phyloP scores from a whole-genome alignment of 2,329 filamentous ascomycete species.

The Fusarium decemcellulare region DNA sequence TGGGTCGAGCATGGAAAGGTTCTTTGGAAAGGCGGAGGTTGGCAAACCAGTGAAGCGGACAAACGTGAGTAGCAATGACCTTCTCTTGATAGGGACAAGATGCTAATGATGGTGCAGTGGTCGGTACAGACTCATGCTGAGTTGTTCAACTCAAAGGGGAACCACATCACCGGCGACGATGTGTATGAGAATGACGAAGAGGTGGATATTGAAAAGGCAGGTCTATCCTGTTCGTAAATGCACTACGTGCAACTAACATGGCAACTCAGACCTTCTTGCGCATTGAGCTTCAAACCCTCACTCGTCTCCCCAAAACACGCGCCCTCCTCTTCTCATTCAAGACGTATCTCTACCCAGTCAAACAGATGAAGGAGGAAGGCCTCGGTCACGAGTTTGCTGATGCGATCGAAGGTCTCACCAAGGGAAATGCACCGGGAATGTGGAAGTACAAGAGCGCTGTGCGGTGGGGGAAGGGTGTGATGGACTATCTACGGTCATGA shows the following conservation, averaged over 20 bases:
- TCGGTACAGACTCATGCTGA: conserved; percentile 13
- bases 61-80: conserved; percentile 54
- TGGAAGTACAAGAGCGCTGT: conserved; percentile 66
- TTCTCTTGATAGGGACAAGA: neutral
- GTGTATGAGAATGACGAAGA: conserved; percentile 16
- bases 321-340: conserved; percentile 70
- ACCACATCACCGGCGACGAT: conserved; percentile 37
- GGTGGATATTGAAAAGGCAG: conserved; percentile 23
- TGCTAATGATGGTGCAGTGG: conserved; percentile 10
- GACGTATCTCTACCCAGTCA: conserved; percentile 65
- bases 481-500: conserved; percentile 59
- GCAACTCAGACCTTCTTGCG: conserved; percentile 54
- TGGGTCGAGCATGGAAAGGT: conserved; percentile 66
- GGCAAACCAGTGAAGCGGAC: conserved; percentile 63
- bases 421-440: conserved; percentile 68
- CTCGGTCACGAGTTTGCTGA: conserved; percentile 62
- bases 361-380: conserved; percentile 64
- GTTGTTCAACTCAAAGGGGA: conserved; percentile 24
- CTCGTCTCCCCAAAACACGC: conserved; percentile 61
- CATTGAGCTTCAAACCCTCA: conserved; percentile 67
- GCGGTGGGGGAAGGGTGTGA: conserved; percentile 63
- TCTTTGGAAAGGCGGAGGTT: conserved; percentile 61
- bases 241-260: neutral
- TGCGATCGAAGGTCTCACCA: conserved; percentile 66
- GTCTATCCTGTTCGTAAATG: accelerated